Evolutionary conservation across 2,329 filamentous ascomycete genomes (phyloP), one percentile per base, ranked within the genome.

Genomic region (Xylaria sp.): DNA sequence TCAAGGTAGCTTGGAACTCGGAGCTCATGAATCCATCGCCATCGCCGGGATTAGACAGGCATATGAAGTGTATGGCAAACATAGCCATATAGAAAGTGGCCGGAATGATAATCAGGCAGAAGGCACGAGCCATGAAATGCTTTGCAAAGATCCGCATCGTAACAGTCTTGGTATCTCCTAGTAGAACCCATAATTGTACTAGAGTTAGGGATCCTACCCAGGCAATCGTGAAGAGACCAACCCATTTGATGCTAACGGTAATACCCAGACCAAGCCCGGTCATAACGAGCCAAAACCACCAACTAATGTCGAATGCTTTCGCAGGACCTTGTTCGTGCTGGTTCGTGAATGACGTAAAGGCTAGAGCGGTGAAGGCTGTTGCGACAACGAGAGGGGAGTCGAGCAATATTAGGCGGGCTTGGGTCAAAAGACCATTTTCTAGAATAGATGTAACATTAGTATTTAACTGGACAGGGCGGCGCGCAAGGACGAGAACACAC

Each of bases 21-120:
- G 95, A 97, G 79, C 94, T 98, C 96, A 99, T 99, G 86, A 99
- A 99, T 64, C 96, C 96, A 81, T 99, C 96, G 64, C 96, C 96
- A 62, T 99, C 96, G 69, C 96, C 96, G 33, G 96, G 96, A 83
- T 99, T 99, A 69, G 91, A 89, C 51, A 99, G 88, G 85, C 93
- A 97, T 74, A 94, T 75, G 82, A 99, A 99, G 85, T 99, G 96
- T 76, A 99, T 97, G 62, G 89, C 94, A 78, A 99, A 99, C 93
- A 98, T 97, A 77, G 89, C 91, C 86, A 98, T 91, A 84, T 99
- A 99, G 83, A 99, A 97, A 43, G 89, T 90, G 31, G 92, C 74
- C 7, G 96, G 96, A 74, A 99, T 93, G 74, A 97, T 85, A 74
- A 99, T 94, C 64, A 99, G 86, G 80, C 94, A 97, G 85, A 98